Percentiles rank a stretch among this genome's conserved stretches.
Conservation (phyloP, 176 grass and related monocot species). For the Carex pumila region DNA sequence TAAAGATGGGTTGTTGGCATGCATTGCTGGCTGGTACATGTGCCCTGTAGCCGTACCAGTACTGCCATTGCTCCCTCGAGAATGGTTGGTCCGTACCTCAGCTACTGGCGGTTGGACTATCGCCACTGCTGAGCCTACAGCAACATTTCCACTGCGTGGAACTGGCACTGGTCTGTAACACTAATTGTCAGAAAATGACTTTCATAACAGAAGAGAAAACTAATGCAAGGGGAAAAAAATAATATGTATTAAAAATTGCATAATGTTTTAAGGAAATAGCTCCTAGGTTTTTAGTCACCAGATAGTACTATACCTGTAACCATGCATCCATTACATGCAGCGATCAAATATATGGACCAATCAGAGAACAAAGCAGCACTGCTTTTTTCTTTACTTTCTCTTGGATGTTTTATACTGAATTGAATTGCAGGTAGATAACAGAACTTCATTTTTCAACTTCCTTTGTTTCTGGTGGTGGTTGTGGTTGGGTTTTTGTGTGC, state of each 20-base stretch:
- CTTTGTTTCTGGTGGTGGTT: background rate
- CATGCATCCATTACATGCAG: background rate
- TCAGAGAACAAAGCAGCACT: background rate
- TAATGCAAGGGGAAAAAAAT: background rate
- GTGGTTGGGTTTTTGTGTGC: background rate
- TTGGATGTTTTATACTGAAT: background rate
- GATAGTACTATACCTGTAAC: background rate
- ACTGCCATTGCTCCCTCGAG: background rate
- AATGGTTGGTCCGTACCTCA: constrained; percentile 1
- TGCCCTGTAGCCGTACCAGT: background rate
- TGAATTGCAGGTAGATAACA: background rate
- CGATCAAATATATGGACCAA: background rate
- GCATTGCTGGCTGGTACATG: background rate
- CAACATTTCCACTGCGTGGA: background rate
- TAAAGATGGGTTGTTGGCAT: constrained; percentile 17
- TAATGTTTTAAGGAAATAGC: background rate
- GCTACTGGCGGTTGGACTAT: background rate
- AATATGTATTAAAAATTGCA: background rate
- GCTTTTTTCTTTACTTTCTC: background rate
- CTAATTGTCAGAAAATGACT: background rate
- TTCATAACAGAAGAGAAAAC: background rate
- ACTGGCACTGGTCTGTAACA: background rate
- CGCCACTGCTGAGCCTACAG: constrained; percentile 12
- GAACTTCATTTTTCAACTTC: background rate
- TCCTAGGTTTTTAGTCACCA: background rate